Base-by-base conservation (phyloP, 2,329 filamentous ascomycete species). In the Trichoderma endophyticum region DNA sequence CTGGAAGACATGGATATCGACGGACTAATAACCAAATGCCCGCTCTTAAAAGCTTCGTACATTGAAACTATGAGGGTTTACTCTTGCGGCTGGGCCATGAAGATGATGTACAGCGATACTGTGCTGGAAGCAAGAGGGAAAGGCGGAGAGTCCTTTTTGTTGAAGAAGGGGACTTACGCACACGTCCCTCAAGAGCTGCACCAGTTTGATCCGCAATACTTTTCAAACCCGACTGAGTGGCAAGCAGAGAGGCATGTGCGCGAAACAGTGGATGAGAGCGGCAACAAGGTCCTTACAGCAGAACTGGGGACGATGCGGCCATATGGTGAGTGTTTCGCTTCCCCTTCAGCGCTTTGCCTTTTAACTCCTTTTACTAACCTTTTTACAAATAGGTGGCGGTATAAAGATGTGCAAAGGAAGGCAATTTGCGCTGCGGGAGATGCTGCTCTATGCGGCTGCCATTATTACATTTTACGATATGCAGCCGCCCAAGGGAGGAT, bases 51-150 rank as follows among this genome's bases (percentile, higher is more conserved):
- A 63, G 81, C 81, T 1, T 77, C 80, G 2, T 83, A 83, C 56
- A 73, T 83, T 6, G 83, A 85, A 73, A 83, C 82, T 0, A 60
- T 84, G 61, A 77, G 83, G 12, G 64, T 84, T 0, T 83, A 84
- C 32, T 79, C 81, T 18, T 78, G 78, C 15, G 75, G 77, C 3
- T 81, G 80, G 79, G 75, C 76, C 1, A 74, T 80, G 59, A 79
- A 77, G 24, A 75, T 73, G 54, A 68, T 82, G 48, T 75, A 76
- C n/a, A 74, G 82, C 67, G 81, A 83, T 34, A 75, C 79, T 1
- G 73, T 77, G 3, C 73, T 83, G 32, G 77, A 79, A 39, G 75
- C 75, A 21, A 77, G 73, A 28, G 74, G 73, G 30, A 48, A 72
- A 8, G 76, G 74, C 3, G 59, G 43, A 30, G 61, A 63, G 4